A percentile compares a stretch with the other conserved stretches of the same genome.
These are phyloP conservation scores for Euphorbia peplus DNA, from an alignment of 345 rosid species.

Conservation along the genomic window DNA sequence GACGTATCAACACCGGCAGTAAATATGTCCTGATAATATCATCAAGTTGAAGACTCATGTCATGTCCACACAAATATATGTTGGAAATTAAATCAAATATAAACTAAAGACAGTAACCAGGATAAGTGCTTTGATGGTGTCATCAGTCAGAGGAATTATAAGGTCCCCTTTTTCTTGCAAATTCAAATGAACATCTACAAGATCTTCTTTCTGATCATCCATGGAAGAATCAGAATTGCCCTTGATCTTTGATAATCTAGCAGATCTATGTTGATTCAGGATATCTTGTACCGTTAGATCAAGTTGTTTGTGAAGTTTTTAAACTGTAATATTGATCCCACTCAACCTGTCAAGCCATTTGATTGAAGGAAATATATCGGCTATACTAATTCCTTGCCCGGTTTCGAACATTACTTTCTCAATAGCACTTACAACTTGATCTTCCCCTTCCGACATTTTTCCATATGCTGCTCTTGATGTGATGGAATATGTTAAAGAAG, in stretches of 20 bases:
- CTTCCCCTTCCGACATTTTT: background rate
- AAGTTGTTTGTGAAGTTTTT: background rate
- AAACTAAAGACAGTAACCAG: background rate
- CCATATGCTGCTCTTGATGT: background rate
- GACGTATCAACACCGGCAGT: background rate
- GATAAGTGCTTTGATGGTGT: slow-evolving; percentile 10
- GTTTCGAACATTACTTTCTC: background rate
- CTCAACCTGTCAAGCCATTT: background rate
- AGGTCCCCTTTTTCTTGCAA: background rate
- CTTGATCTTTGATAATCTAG: background rate
- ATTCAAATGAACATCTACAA: slow-evolving; percentile 14
- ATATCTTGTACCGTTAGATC: background rate
- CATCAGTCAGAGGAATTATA: background rate
- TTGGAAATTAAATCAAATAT: too few relatives aligned
- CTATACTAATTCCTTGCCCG: background rate
- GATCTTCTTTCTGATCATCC: background rate
- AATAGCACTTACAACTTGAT: background rate
- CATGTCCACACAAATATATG: too few relatives aligned
- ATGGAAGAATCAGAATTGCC: background rate
- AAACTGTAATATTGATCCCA: background rate
- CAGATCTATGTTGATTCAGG: background rate
- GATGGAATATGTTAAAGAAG: background rate
- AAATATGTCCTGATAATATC: background rate
- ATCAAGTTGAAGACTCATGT: too few relatives aligned
- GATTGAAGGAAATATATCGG: slow-evolving; percentile 4